Evolutionary conservation across 805 yeast genomes (phyloP).

Genomic region (Barnettozyma botsteinii): DNA sequence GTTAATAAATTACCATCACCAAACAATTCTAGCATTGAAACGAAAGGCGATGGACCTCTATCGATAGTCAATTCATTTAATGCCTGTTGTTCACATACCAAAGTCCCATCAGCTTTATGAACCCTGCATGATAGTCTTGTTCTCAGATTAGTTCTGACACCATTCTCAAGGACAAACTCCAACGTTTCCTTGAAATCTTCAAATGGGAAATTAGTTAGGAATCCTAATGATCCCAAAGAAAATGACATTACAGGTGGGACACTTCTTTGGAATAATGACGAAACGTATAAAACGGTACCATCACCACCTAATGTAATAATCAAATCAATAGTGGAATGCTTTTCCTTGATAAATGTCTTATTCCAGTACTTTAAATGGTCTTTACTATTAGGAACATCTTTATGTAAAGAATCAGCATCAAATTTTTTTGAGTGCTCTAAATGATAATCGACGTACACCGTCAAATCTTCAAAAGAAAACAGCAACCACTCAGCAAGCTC

Average conservation of each 20-base stretch:
- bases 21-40: slow-evolving; percentile 81
- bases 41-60: slow-evolving; percentile 90
- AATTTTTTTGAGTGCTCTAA: slow-evolving; percentile 60
- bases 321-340: slow-evolving; percentile 41
- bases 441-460: slow-evolving; percentile 70
- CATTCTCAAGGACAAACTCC: slow-evolving; percentile 53
- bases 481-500: slow-evolving; percentile 78
- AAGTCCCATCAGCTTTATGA: slow-evolving; percentile 34
- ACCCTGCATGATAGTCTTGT: slow-evolving; percentile 87
- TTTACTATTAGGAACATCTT: slow-evolving; percentile 40
- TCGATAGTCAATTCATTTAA: slow-evolving; percentile 87
- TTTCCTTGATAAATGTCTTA: slow-evolving; percentile 42
- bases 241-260: slow-evolving; percentile 93
- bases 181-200: slow-evolving; percentile 62
- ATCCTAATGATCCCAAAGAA: slow-evolving; percentile 88
- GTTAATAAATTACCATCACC: slow-evolving; percentile 84
- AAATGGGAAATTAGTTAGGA: slow-evolving; percentile 80
- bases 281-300: slow-evolving; percentile 88
- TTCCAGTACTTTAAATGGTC: slow-evolving; percentile 64
- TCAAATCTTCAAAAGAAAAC: slow-evolving; percentile 31
- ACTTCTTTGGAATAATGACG: slow-evolving; percentile 73
- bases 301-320: slow-evolving; percentile 93
- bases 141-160: slow-evolving; percentile 72
- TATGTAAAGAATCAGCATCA: slow-evolving; percentile 46
- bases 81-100: slow-evolving; percentile 61